These are phyloP conservation scores for Pseudoturritis turrita DNA, from an alignment of 345 rosid species.

Conservation along the genomic window DNA sequence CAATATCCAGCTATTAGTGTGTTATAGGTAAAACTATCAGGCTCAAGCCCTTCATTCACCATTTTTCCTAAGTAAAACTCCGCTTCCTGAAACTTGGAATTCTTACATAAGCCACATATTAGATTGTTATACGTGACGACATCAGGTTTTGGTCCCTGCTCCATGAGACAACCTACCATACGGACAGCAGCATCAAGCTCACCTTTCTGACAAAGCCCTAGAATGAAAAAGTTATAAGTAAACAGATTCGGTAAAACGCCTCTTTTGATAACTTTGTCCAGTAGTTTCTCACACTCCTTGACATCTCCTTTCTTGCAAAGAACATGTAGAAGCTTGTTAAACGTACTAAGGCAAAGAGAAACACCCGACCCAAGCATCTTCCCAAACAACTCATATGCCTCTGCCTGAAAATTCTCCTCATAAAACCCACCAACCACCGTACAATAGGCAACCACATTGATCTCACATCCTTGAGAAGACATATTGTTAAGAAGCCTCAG, in stretches of 20 bases:
- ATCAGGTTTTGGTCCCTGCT: conserved; percentile 66
- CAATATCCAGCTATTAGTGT: conserved; percentile 71
- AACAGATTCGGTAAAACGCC: conserved; percentile 73
- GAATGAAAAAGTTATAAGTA: conserved; percentile 77
- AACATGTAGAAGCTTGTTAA: conserved; percentile 77
- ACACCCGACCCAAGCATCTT: conserved; percentile 62
- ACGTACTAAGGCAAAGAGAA: conserved; percentile 48
- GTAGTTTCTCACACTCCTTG: conserved; percentile 65
- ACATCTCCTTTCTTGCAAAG: conserved; percentile 76
- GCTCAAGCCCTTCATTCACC: conserved; percentile 78
- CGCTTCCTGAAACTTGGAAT: conserved; percentile 56
- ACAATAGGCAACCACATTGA: conserved; percentile 76
- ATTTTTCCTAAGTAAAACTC: conserved; percentile 67
- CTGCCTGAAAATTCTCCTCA: conserved; percentile 41
- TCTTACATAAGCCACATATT: conserved; percentile 74
- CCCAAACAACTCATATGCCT: conserved; percentile 71
- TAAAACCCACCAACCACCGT: conserved; percentile 72
- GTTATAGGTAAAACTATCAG: conserved; percentile 75
- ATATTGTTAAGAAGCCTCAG: conserved; percentile 76
- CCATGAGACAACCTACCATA: conserved; percentile 51
- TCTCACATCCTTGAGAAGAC: conserved; percentile 69
- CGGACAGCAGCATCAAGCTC: conserved; percentile 49
- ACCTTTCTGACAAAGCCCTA: conserved; percentile 74
- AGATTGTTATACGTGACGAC: conserved; percentile 77
- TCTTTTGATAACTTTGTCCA: conserved; percentile 65